Evolutionary conservation across 202 grass and related monocot genomes (phyloP).

Genomic region (Panicum hallii): DNA sequence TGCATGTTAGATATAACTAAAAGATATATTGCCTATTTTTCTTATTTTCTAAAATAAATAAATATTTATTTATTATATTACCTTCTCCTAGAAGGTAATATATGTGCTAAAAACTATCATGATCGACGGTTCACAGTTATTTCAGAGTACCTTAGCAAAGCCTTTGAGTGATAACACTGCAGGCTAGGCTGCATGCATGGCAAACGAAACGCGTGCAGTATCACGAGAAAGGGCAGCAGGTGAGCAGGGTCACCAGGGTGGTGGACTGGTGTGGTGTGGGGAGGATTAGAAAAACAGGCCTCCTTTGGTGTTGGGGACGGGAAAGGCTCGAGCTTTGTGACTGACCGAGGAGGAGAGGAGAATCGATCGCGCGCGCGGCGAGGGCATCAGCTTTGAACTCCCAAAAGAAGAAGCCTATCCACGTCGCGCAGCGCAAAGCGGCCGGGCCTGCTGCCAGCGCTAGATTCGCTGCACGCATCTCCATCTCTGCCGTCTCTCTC

Average conservation of each 20-base stretch:
- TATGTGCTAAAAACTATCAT: too few species aligned
- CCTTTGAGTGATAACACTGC: too few species aligned
- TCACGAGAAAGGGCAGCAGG: constrained; percentile 1
- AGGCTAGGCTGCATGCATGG: background rate
- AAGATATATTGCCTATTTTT: too few species aligned
- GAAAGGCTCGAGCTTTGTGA: constrained; percentile 32
- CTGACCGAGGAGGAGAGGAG: background rate
- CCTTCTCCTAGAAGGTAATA: too few species aligned
- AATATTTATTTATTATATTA: too few species aligned
- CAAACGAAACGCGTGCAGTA: constrained; percentile 29
- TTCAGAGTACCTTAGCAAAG: too few species aligned
- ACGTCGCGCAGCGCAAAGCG: constrained; percentile 38
- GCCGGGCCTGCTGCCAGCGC: background rate
- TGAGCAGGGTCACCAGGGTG: too few species aligned
- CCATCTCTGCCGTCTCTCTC: too few species aligned
- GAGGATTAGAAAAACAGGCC: background rate
- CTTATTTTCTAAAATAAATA: too few species aligned
- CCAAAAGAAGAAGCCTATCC: constrained; percentile 41
- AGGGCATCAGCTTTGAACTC: constrained; percentile 43
- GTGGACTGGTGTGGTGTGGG: too few species aligned
- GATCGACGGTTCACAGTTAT: too few species aligned
- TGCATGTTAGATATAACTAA: too few species aligned
- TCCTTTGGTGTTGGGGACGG: background rate
- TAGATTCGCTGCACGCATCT: constrained; percentile 21
- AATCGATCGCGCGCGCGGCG: background rate